phyloP scores from a whole-genome alignment of 163 green algal species.

The Picocystis sp. region DNA sequence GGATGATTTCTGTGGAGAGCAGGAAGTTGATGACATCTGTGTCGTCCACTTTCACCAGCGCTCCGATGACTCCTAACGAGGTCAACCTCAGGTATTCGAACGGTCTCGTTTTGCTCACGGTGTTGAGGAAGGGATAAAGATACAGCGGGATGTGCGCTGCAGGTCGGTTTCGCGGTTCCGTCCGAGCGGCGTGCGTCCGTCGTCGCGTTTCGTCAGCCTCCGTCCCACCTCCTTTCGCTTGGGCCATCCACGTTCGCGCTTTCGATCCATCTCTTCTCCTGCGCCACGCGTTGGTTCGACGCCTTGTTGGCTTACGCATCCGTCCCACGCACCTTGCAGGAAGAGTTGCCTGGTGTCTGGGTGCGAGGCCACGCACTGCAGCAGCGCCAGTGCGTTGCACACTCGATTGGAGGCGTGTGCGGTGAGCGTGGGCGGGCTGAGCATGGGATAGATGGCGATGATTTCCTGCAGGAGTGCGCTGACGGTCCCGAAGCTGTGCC shows the following conservation, averaged over 20 bases:
- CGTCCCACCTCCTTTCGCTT: no score
- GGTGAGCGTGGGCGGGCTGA: conserved; percentile 78
- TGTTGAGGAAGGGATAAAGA: conserved; percentile 98
- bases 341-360: conserved; percentile 84
- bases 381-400: conserved; percentile 91
- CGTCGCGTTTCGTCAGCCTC: no score
- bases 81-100: conserved; percentile 98
- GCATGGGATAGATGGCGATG: conserved; percentile 89
- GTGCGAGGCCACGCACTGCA: conserved; percentile 81
- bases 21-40: conserved; percentile 99
- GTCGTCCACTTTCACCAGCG: conserved; percentile 74
- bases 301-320: no score
- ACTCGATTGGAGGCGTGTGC: conserved; percentile 91
- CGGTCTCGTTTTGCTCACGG: conserved; percentile 80
- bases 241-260: no score
- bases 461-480: conserved; percentile 92
- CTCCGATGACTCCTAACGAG: conserved; percentile 87
- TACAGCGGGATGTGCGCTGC: conserved; percentile 95
- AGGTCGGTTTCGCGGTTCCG: not conserved
- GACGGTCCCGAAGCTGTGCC: conserved; percentile 92
- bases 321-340: conserved; percentile 51
- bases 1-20: conserved; percentile 90
- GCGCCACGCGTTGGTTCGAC: no score
- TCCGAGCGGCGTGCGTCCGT: no score
- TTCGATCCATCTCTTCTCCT: no score